Evolutionary conservation across 495 filamentous ascomycete species (phyloP).

Genomic region (Cenococcum geophilum): DNA sequence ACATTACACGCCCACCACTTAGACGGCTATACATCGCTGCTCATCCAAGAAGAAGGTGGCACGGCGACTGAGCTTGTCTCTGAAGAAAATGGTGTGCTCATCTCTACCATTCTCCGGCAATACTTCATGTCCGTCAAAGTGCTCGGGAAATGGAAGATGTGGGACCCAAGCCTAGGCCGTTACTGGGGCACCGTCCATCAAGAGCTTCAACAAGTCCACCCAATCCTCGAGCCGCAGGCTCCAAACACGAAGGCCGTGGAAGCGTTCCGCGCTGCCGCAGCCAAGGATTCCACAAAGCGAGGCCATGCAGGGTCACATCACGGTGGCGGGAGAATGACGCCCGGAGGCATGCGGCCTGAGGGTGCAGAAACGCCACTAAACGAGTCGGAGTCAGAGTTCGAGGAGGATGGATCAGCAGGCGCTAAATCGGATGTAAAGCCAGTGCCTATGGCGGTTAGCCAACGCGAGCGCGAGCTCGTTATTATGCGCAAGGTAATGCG

Average conservation of each 20-base stretch:
- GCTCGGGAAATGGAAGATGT: slow-evolving; percentile 64
- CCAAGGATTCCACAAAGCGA: background rate
- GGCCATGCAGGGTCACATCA: background rate
- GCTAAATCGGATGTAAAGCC: slow-evolving; percentile 34
- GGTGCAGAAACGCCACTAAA: slow-evolving; percentile 14
- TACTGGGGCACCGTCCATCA: slow-evolving; percentile 60
- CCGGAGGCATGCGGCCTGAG: background rate
- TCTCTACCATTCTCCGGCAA: slow-evolving; percentile 77
- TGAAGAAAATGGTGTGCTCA: slow-evolving; percentile 80
- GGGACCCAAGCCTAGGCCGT: slow-evolving; percentile 51
- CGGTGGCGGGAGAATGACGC: background rate
- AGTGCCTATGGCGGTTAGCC: slow-evolving; percentile 27
- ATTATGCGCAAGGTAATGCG: slow-evolving; percentile 51
- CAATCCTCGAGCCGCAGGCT: slow-evolving; percentile 9
- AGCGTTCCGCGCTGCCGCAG: background rate
- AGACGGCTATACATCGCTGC: slow-evolving; percentile 71
- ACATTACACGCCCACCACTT: background rate
- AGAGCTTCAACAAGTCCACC: slow-evolving; percentile 40
- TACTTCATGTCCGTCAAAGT: slow-evolving; percentile 83
- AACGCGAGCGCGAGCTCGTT: slow-evolving; percentile 30
- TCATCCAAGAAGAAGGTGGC: slow-evolving; percentile 63
- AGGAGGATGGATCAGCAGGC: slow-evolving; percentile 13
- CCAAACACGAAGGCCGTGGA: background rate
- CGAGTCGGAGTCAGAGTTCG: slow-evolving; percentile 15
- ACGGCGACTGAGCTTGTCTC: slow-evolving; percentile 67